Conservation (phyloP, 208 protist species). For the Leishmania turanica region DNA sequence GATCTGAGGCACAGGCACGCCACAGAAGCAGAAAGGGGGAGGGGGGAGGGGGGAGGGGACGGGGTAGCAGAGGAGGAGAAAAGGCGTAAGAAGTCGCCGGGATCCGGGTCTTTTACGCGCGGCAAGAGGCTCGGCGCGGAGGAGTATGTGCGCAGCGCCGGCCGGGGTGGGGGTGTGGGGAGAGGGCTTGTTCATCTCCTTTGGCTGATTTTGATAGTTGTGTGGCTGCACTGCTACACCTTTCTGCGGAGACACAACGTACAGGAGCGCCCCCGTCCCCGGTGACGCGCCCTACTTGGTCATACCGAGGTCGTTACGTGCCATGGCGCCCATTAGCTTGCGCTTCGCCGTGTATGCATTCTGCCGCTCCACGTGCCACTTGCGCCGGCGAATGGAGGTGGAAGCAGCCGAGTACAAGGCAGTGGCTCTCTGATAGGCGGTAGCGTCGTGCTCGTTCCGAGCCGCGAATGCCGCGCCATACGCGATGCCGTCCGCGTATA, state of each 20-base stretch:
- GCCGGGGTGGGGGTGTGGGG: too few species aligned
- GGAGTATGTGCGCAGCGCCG: not conserved
- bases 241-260: not conserved
- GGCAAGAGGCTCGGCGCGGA: not conserved
- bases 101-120: not conserved
- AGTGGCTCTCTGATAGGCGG: slow-evolving; percentile 43
- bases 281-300: not conserved
- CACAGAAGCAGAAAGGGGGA: not conserved
- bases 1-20: not conserved
- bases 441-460: slow-evolving; percentile 42
- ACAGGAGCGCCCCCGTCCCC: too few species aligned
- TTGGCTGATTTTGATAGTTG: not conserved
- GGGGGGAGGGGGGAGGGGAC: not conserved
- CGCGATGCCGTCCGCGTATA: slow-evolving; percentile 39
- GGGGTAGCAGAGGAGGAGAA: not conserved
- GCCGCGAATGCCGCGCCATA: slow-evolving; percentile 59
- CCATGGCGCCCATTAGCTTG: slow-evolving; percentile 30
- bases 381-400: slow-evolving; percentile 40
- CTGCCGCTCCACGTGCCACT: slow-evolving; percentile 43
- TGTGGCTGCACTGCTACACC: not conserved
- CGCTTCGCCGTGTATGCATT: slow-evolving; percentile 45
- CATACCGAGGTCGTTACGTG: slow-evolving; percentile 36
- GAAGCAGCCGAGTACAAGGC: slow-evolving; percentile 59
- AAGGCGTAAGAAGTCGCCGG: not conserved
- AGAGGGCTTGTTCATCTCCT: not conserved